Conservation (phyloP, 371 early-diverging fungal species). For the Capniomyces stellatus region DNA sequence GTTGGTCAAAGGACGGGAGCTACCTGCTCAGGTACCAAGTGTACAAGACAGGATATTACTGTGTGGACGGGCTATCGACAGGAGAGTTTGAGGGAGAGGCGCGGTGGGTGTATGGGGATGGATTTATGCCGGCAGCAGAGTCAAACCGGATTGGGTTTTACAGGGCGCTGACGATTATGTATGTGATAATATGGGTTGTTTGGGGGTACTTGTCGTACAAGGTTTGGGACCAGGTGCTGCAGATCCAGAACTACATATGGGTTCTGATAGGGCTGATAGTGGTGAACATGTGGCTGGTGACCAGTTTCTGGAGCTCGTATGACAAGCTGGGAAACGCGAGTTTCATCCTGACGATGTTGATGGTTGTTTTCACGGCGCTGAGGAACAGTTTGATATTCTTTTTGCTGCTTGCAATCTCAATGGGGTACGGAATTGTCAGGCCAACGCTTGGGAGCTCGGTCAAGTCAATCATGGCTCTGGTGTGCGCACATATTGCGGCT, state of each 20-base stretch:
- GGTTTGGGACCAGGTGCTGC: conserved; percentile 70
- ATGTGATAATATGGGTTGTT: conserved; percentile 41
- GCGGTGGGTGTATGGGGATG: conserved; percentile 58
- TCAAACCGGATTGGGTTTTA: conserved; percentile 71
- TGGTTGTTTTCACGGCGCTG: conserved; percentile 64
- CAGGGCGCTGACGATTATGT: conserved; percentile 43
- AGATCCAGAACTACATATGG: conserved; percentile 72
- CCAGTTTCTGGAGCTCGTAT: conserved; percentile 64
- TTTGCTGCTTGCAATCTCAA: conserved; percentile 77
- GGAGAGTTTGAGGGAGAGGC: conserved; percentile 34
- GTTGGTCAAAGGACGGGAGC: conserved; percentile 13
- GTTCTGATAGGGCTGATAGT: conserved; percentile 61
- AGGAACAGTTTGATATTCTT: conserved; percentile 83
- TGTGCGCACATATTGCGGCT: conserved; percentile 63
- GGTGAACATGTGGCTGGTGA: conserved; percentile 77
- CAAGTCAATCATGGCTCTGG: conserved; percentile 60
- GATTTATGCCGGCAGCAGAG: conserved; percentile 63
- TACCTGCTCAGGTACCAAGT: conserved; percentile 15
- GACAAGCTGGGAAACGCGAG: conserved; percentile 42
- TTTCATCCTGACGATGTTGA: conserved; percentile 21
- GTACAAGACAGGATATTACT: conserved; percentile 21
- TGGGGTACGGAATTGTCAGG: conserved; percentile 84
- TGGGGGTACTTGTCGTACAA: conserved; percentile 60
- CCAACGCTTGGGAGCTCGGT: conserved; percentile 78
- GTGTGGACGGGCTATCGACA: conserved; percentile 14